A percentile compares a stretch with the other conserved stretches of the same genome.
phyloP scores from a whole-genome alignment of 1,284 basidiomycete genomes.

The Pseudozyma flocculosa region DNA sequence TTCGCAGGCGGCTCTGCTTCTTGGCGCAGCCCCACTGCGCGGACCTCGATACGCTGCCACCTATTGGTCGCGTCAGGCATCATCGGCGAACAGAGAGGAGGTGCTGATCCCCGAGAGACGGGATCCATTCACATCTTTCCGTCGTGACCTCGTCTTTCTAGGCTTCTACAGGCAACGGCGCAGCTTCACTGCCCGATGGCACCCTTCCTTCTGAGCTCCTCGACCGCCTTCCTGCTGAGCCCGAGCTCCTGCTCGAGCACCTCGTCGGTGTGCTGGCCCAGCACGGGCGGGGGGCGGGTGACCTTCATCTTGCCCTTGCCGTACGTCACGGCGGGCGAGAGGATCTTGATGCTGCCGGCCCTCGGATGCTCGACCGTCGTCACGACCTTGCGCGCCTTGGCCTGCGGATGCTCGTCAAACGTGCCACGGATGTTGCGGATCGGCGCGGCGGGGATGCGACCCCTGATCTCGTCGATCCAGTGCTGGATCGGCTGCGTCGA shows the following conservation, averaged over 20 bases:
- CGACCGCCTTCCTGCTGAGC: slow-evolving; percentile 66
- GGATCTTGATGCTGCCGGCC: slow-evolving; percentile 79
- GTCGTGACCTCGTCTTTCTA: too few species aligned
- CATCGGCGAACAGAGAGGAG: too few species aligned
- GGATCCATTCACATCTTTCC: too few species aligned
- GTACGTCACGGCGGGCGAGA: slow-evolving; percentile 82
- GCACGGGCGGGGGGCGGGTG: slow-evolving; percentile 47
- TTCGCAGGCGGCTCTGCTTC: too few species aligned
- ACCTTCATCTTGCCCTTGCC: slow-evolving; percentile 69
- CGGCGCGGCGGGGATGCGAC: slow-evolving; percentile 46
- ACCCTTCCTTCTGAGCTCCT: slow-evolving; percentile 60
- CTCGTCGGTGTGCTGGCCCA: slow-evolving; percentile 59
- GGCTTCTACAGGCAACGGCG: too few species aligned
- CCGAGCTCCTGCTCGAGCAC: slow-evolving; percentile 67
- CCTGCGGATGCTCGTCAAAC: slow-evolving; percentile 83
- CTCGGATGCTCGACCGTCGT: slow-evolving; percentile 68
- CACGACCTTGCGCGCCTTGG: slow-evolving; percentile 66
- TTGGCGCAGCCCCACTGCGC: too few species aligned
- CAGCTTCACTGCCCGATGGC: slow-evolving; percentile 44
- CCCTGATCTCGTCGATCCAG: slow-evolving; percentile 43
- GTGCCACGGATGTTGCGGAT: slow-evolving; percentile 90
- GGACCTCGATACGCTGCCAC: too few species aligned
- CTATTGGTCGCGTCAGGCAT: too few species aligned
- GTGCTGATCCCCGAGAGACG: too few species aligned
- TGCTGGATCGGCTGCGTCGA: slow-evolving; percentile 27